Conservation (phyloP, 306 rosid species). For the Vachellia collinsii region DNA sequence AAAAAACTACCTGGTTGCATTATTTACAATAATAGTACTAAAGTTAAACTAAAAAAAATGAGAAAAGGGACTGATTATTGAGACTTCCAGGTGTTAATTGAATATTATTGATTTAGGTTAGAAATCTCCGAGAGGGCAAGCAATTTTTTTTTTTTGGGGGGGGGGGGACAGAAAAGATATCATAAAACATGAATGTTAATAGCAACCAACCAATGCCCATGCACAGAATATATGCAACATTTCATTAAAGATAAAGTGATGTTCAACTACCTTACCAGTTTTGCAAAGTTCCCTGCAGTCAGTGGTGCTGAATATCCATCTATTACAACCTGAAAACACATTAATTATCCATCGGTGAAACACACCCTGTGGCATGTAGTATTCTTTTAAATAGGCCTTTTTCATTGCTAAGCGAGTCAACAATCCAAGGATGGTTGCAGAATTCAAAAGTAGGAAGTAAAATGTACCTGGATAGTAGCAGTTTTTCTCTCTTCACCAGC, state of each 20-base stretch:
- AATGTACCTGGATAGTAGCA: slow-evolving; percentile 74
- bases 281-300: slow-evolving; percentile 87
- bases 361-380: neutral
- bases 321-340: slow-evolving; percentile 66
- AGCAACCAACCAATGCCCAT: slow-evolving; percentile 34
- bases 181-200: neutral
- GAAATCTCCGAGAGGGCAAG: slow-evolving; percentile 17
- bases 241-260: slow-evolving; percentile 44
- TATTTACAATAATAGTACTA: neutral
- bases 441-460: slow-evolving; percentile 17
- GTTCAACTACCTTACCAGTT: slow-evolving; percentile 97
- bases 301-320: slow-evolving; percentile 96
- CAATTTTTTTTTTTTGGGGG: neutral
- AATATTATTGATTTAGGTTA: slow-evolving; percentile 13
- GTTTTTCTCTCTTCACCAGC: slow-evolving; percentile 78
- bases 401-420: slow-evolving; percentile 19
- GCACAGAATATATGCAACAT: slow-evolving; percentile 2
- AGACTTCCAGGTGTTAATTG: slow-evolving; percentile 31
- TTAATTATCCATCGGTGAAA: slow-evolving; percentile 30
- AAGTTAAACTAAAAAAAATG: neutral
- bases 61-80: neutral
- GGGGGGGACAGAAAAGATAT: slow-evolving; percentile 16
- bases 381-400: slow-evolving; percentile 10
- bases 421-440: slow-evolving; percentile 15
- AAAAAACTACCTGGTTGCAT: neutral